Base-by-base conservation (phyloP, 202 grass and related monocot species). In the Panicum virgatum region DNA sequence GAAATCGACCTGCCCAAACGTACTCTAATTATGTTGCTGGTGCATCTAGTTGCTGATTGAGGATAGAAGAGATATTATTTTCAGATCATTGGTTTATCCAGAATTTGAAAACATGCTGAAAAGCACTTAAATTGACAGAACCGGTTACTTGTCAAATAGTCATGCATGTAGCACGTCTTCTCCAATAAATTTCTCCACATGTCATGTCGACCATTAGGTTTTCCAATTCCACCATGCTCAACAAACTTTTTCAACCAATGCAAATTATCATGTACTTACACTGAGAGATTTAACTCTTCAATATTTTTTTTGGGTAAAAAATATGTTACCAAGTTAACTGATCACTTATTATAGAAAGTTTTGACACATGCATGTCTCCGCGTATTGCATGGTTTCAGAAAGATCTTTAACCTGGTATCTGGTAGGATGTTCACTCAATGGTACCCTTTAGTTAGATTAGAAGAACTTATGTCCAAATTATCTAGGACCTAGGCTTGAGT, bases 351-450 rank as follows among this genome's bases (percentile, higher is more conserved):
- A 13, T 40, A 18, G 27, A 47, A 57, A 22, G 16, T 36, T 71
- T 63, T 72, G 45, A 14, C 12, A 79, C 22, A 32, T 72, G 56
- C 66, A 79, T 85, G 29, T 73, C 9, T 52, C 69, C 48, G 27
- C 39, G 12, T 58, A 22, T 75, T 27, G 11, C 5, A 11, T 58
- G 26, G 38, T 80, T 85, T 51, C 22, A 59, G 67, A 66, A 80
- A 57, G 27, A 80, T 38, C 1, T 26, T 27, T 45, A 45, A 37
- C 68, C 13, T 80, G 73, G 45, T 66, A 20, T 80, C 32, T 25
- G 23, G 46, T 27, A 45, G 26, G 73, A 57, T 73, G 50, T 80
- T 74, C 2, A 22, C 0, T 34, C 4, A 34, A 12, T n/a, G 30
- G 38, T 79, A 64, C 25, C 34, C 45, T 79, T 45, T 46, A n/a